Evolutionary conservation across 176 grass and related monocot genomes (phyloP), one percentile per base, ranked within the genome.

Genomic region (Ensete ventricosum): DNA sequence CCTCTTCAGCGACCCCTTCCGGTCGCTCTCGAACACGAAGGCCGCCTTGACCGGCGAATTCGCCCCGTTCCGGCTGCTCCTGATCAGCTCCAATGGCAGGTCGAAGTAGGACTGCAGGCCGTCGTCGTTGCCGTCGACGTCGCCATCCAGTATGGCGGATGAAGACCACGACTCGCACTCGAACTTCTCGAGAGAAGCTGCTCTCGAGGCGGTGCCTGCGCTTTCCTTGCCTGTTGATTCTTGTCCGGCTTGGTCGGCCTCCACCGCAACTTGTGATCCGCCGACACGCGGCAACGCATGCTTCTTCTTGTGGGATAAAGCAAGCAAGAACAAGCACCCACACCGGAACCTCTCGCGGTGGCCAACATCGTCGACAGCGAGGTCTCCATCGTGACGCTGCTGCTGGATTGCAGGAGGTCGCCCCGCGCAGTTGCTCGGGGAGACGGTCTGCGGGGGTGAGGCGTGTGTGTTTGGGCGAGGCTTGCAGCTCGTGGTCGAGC

Each of bases 51-150:
- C 72, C 9, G 90, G 90, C 62, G 83, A 57, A 52, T 88, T 77
- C 16, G 72, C 50, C 14, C 87, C 87, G 17, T 83, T 74, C 29
- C 81, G 67, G 25, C 76, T 69, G 66, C 62, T 83, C 51, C 78
- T 59, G 50, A 93, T 88, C 24, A 97, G 83, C 72, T 97, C 93
- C 82, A 97, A 72, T 14, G 93, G 93, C 43, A 97, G 82, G 53
- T 97, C 93, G 51, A 93, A 90, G 78, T 77, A 80, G 1, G 82
- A 81, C 7, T 52, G 66, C 19, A 23, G 71, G 10, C 71, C 27
- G 43, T 12, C 66, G 10, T 52, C 76, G 14, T 83, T 78, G 11
- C 79, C 81, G 77, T 76, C 64, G 52, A 53, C 84, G 24, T 73
- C 58, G 16, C 68, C 84, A 11, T 73, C 58, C 12, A 54, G 50